These are phyloP conservation scores for Blastobotrys malaysiensis DNA, from an alignment of 1,139 yeast species.

Conservation along the genomic window DNA sequence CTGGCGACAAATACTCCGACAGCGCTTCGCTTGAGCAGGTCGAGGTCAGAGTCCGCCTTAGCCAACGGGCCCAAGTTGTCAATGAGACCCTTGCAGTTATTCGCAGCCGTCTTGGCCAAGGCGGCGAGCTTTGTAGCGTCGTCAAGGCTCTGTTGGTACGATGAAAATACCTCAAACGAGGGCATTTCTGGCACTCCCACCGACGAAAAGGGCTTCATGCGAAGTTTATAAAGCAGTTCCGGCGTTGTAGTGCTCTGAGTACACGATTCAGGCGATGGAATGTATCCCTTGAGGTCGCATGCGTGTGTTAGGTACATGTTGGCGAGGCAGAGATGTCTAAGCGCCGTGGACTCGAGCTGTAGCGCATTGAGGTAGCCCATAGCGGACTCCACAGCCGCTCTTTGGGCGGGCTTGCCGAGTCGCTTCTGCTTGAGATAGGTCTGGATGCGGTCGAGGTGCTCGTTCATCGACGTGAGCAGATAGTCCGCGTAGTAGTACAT, in stretches of 20 bases:
- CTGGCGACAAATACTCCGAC: slow-evolving; percentile 29
- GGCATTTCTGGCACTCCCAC: slow-evolving; percentile 76
- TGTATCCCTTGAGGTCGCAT: slow-evolving; percentile 32
- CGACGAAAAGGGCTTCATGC: slow-evolving; percentile 79
- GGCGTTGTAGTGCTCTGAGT: slow-evolving; percentile 39
- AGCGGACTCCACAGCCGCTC: slow-evolving; percentile 12
- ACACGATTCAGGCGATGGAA: slow-evolving; percentile 31
- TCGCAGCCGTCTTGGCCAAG: slow-evolving; percentile 18
- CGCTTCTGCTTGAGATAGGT: slow-evolving; percentile 39
- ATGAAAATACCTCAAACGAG: slow-evolving; percentile 33
- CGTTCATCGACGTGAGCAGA: slow-evolving; percentile 45
- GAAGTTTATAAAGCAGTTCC: slow-evolving; percentile 53
- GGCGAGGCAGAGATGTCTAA: slow-evolving; percentile 37
- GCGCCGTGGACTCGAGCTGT: slow-evolving; percentile 36
- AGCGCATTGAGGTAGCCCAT: slow-evolving; percentile 27
- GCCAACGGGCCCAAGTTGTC: slow-evolving; percentile 19
- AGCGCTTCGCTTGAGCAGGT: slow-evolving; percentile 29
- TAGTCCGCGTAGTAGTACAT: slow-evolving; percentile 65
- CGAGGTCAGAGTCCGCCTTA: slow-evolving; percentile 26
- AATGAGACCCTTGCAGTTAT: slow-evolving; percentile 18
- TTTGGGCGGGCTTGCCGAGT: slow-evolving; percentile 8
- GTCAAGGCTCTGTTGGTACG: neutral
- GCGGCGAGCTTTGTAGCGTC: slow-evolving; percentile 14
- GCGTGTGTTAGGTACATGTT: slow-evolving; percentile 39
- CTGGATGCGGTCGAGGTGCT: slow-evolving; percentile 48